Evolutionary conservation across 1,284 basidiomycete genomes (phyloP).

Genomic region (Rhodofomes roseus): DNA sequence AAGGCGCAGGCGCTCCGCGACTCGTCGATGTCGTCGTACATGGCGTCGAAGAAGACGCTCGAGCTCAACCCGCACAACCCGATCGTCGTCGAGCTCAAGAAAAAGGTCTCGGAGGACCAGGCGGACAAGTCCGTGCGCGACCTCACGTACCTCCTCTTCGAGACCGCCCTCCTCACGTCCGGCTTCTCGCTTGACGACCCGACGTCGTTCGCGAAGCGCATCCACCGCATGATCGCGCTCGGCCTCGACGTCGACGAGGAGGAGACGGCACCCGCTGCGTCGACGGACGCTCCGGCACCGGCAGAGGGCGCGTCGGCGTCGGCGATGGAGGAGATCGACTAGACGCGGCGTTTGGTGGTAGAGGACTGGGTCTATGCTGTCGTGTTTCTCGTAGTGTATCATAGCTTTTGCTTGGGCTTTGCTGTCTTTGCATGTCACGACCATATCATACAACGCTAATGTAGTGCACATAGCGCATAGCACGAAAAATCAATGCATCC

Average conservation of each 20-base stretch:
- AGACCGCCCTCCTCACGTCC: conserved; percentile 93
- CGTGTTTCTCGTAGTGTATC: conserved; percentile 18
- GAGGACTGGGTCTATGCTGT: conserved; percentile 11
- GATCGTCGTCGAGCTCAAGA: conserved; percentile 95
- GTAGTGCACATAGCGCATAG: conserved; percentile 17
- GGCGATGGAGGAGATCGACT: conserved; percentile 87
- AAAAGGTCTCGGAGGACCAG: conserved; percentile 95
- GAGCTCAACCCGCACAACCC: conserved; percentile 95
- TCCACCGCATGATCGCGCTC: conserved; percentile 94
- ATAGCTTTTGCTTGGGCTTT: conserved; percentile 20
- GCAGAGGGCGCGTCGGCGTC: conserved; percentile 60
- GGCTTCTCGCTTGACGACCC: conserved; percentile 97
- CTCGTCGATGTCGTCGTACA: conserved; percentile 99
- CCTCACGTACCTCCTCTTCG: conserved; percentile 93
- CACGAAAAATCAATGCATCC: conserved; percentile 13
- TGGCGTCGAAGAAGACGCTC: conserved; percentile 99
- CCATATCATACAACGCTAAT: conserved; percentile 12
- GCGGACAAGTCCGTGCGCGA: conserved; percentile 98
- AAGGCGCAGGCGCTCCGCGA: conserved; percentile 99
- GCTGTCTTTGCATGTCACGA: conserved; percentile 23
- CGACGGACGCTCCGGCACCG: conserved; percentile 40
- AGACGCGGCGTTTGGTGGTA: conserved; percentile 25
- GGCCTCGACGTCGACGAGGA: conserved; percentile 83
- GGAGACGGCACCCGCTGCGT: conserved; percentile 35
- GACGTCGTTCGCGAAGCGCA: conserved; percentile 91